A percentile compares a stretch with the other conserved stretches of the same genome.
phyloP scores from a whole-genome alignment of 1,284 basidiomycete genomes.

The Fomitopsis betulina region DNA sequence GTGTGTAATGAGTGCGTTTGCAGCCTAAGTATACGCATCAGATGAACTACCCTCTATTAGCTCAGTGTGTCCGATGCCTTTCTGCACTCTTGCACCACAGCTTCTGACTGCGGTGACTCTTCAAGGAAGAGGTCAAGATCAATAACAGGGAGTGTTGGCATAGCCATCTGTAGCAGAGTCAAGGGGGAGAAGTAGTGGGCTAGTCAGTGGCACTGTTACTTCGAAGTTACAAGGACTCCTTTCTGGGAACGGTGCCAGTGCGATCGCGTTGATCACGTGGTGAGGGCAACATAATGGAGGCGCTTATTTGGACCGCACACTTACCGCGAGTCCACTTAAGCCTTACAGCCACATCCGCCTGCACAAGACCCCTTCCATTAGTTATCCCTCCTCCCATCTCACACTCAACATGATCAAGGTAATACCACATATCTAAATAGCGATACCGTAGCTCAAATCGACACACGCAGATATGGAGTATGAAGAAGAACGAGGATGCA shows the following conservation, averaged over 20 bases:
- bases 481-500: constrained; percentile 96
- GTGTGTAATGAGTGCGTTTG: constrained; percentile 74
- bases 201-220: background rate
- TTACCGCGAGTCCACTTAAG: constrained; percentile 9
- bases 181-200: background rate
- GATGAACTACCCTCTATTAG: background rate
- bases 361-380: constrained; percentile 4
- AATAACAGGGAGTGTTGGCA: constrained; percentile 56
- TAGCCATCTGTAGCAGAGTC: constrained; percentile 18
- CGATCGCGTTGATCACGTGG: background rate
- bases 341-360: background rate
- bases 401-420: constrained; percentile 53
- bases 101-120: constrained; percentile 41
- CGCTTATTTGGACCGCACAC: constrained; percentile 3
- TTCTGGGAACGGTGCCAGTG: background rate
- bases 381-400: background rate
- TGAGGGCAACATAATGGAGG: background rate
- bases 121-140: constrained; percentile 76
- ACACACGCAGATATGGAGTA: constrained; percentile 80
- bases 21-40: constrained; percentile 45
- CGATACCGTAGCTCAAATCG: background rate
- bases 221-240: background rate
- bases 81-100: constrained; percentile 54
- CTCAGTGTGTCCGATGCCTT: constrained; percentile 40
- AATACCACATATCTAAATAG: background rate